Evolutionary conservation across 306 rosid genomes (phyloP).

Genomic region (Cicer yamashitae): DNA sequence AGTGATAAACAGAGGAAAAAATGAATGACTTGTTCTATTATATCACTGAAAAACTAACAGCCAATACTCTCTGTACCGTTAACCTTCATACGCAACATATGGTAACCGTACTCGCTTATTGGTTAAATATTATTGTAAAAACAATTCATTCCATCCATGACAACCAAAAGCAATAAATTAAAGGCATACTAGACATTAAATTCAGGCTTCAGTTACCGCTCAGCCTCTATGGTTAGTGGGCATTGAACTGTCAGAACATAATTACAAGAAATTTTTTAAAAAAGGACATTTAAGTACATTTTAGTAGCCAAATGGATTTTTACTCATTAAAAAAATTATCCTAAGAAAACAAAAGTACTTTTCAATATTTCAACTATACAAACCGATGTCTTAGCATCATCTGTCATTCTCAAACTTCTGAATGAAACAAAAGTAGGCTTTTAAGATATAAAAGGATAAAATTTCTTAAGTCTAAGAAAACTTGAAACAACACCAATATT

Average conservation of each 20-base stretch:
- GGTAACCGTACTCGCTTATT: neutral
- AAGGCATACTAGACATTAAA: slow-evolving; percentile 16
- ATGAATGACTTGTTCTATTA: neutral
- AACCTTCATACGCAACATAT: neutral
- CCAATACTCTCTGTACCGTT: neutral
- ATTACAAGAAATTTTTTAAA: neutral
- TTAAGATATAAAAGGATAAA: slow-evolving; percentile 30
- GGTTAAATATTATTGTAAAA: neutral
- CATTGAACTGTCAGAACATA: slow-evolving; percentile 27
- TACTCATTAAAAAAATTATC: slow-evolving; percentile 6
- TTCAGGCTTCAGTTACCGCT: slow-evolving; percentile 30
- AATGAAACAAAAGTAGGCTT: slow-evolving; percentile 33
- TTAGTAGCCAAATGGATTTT: neutral
- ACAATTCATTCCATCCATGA: neutral
- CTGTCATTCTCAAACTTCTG: slow-evolving; percentile 13
- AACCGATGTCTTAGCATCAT: neutral
- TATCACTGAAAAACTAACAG: slow-evolving; percentile 14
- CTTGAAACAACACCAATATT: neutral
- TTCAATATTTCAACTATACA: slow-evolving; percentile 29
- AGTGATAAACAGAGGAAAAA: neutral
- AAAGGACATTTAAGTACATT: neutral
- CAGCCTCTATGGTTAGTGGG: slow-evolving; percentile 1
- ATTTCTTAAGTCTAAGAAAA: neutral
- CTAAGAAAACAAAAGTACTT: neutral
- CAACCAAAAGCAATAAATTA: slow-evolving; percentile 24